phyloP scores from a whole-genome alignment of 345 rosid genomes.

The Clausena lansium region DNA sequence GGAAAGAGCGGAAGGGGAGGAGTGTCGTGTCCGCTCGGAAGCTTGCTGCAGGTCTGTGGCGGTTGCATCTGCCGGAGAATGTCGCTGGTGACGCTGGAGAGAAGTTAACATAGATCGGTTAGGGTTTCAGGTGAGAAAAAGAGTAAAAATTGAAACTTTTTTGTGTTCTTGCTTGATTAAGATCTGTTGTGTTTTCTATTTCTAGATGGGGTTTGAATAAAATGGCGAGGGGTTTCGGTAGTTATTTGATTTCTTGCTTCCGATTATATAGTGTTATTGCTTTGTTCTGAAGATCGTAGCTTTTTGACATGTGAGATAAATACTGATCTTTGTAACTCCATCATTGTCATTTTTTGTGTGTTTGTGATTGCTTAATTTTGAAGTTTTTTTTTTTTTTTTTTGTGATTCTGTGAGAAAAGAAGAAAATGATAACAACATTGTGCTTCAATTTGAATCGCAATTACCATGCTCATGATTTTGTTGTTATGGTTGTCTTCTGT shows the following conservation, averaged over 20 bases:
- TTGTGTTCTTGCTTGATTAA: slow-evolving; percentile 10
- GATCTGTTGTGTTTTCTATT: slow-evolving; percentile 7
- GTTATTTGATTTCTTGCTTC: slow-evolving; percentile 18
- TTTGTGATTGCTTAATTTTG: slow-evolving; percentile 11
- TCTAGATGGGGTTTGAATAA: neutral
- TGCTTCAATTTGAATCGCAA: slow-evolving; percentile 2
- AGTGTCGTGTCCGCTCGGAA: slow-evolving; percentile 69
- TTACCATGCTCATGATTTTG: slow-evolving; percentile 10
- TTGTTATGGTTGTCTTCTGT: neutral
- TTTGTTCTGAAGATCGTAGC: slow-evolving; percentile 18
- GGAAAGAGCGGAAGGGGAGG: slow-evolving; percentile 32
- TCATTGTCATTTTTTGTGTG: slow-evolving; percentile 11
- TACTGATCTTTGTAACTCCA: slow-evolving; percentile 16
- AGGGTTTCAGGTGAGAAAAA: slow-evolving; percentile 62
- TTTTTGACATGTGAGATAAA: neutral
- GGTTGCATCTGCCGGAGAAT: slow-evolving; percentile 64
- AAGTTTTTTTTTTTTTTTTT: neutral
- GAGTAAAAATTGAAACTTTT: neutral
- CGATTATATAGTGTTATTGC: slow-evolving; percentile 13
- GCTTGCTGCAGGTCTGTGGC: slow-evolving; percentile 88
- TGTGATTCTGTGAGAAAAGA: neutral
- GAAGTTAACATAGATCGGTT: slow-evolving; percentile 39
- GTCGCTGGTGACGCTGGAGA: slow-evolving; percentile 30
- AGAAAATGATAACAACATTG: neutral
- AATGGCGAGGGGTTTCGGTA: slow-evolving; percentile 10